These are phyloP conservation scores for Debaryomyces tyrocola DNA, from an alignment of 805 yeast species.

Conservation along the genomic window DNA sequence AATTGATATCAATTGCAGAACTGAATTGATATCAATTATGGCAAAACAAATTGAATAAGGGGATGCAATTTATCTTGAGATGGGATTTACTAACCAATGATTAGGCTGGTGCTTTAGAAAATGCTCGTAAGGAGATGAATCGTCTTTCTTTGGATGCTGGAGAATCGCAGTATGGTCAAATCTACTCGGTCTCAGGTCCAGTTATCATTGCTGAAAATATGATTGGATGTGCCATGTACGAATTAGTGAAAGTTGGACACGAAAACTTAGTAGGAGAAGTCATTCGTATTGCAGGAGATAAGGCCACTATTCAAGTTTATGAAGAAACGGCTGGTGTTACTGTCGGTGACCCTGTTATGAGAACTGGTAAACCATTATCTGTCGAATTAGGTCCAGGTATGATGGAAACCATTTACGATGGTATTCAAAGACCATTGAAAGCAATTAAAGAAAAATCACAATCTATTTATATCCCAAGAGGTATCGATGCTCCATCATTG, in stretches of 20 bases:
- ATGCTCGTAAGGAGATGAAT: slow-evolving; percentile 91
- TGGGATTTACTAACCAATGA: slow-evolving; percentile 2
- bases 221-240: slow-evolving; percentile 99
- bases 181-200: slow-evolving; percentile 96
- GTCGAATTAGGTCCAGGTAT: slow-evolving; percentile 99
- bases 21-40: too few species aligned
- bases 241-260: slow-evolving; percentile 96
- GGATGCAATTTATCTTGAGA: not conserved
- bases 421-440: slow-evolving; percentile 98
- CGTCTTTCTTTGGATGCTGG: slow-evolving; percentile 69
- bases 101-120: slow-evolving; percentile 95
- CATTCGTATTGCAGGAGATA: slow-evolving; percentile 93
- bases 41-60: not conserved
- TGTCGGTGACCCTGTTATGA: slow-evolving; percentile 96
- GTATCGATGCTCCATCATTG: slow-evolving; percentile 95
- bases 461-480: slow-evolving; percentile 97
- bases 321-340: slow-evolving; percentile 99
- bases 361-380: slow-evolving; percentile 98
- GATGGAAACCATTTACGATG: slow-evolving; percentile 98
- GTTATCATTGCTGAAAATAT: slow-evolving; percentile 97
- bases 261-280: slow-evolving; percentile 97
- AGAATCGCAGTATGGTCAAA: slow-evolving; percentile 83
- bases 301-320: slow-evolving; percentile 97
- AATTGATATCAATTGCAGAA: too few species aligned
- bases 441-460: slow-evolving; percentile 85